A percentile compares a stretch with the other conserved stretches of the same genome.
Conservation (phyloP, 1,139 yeast genomes). For the Schwanniomyces etchellsii region DNA sequence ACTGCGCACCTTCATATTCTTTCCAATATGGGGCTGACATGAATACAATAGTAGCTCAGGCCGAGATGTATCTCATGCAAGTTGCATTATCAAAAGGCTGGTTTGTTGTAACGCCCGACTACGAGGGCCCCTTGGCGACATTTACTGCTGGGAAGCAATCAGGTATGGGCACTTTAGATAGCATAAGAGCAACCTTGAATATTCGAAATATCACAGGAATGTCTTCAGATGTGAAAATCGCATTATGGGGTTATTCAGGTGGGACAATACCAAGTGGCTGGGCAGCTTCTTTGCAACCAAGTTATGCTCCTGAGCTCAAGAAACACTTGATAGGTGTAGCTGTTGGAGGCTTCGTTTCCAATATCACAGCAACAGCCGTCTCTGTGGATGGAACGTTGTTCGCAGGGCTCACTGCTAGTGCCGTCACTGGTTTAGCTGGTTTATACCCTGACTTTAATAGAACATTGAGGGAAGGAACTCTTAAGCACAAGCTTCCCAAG, state of each 20-base stretch:
- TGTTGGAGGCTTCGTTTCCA: conserved; percentile 26
- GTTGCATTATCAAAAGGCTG: conserved; percentile 25
- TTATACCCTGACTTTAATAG: conserved; percentile 20
- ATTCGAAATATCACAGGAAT: conserved; percentile 24
- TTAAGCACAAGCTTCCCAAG: conserved; percentile 8
- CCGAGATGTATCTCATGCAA: conserved; percentile 23
- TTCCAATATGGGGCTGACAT: conserved; percentile 16
- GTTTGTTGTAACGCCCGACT: conserved; percentile 30
- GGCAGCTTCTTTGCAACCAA: conserved; percentile 30
- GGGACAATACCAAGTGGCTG: conserved; percentile 34
- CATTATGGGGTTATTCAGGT: conserved; percentile 37
- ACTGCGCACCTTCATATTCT: conserved; percentile 31
- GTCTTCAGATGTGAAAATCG: conserved; percentile 18
- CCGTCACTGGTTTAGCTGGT: conserved; percentile 19
- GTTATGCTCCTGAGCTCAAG: conserved; percentile 26
- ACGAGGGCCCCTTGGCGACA: conserved; percentile 23
- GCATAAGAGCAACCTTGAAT: conserved; percentile 23
- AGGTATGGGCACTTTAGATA: conserved; percentile 27
- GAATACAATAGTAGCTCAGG: conserved; percentile 12
- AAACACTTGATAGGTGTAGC: conserved; percentile 22
- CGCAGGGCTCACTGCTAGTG: conserved; percentile 22
- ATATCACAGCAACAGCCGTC: conserved; percentile 16
- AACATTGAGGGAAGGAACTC: conserved; percentile 2
- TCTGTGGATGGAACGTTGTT: conserved; percentile 17
- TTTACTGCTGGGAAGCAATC: conserved; percentile 27